Percentiles rank a stretch among this genome's conserved stretches.
These are phyloP conservation scores for Hymenoscyphus scutula DNA, from an alignment of 2,329 filamentous ascomycete genomes.

Conservation along the genomic window DNA sequence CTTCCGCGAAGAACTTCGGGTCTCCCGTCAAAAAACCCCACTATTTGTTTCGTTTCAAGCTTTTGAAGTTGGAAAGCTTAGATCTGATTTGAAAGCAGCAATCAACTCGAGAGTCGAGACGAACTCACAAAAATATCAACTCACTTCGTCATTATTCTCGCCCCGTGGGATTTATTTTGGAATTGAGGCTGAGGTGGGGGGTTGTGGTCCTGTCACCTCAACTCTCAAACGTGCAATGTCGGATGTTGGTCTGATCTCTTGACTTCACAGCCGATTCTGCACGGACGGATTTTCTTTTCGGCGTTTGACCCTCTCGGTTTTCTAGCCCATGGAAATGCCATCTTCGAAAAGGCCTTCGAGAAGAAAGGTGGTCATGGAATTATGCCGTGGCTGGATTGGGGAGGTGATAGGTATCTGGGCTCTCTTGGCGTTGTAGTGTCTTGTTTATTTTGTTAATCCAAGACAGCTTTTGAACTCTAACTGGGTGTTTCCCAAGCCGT, in stretches of 20 bases:
- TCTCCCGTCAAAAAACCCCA: too few relatives aligned
- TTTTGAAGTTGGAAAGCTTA: background rate
- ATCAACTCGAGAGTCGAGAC: background rate
- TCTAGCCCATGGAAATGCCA: background rate
- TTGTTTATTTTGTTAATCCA: background rate
- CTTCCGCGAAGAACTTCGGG: too few relatives aligned
- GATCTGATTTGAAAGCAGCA: background rate
- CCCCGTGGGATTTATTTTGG: background rate
- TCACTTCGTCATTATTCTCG: background rate
- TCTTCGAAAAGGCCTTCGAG: background rate
- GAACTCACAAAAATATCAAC: background rate
- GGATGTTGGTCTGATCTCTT: background rate
- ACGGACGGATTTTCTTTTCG: background rate
- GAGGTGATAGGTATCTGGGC: background rate
- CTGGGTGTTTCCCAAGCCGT: background rate
- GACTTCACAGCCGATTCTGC: background rate
- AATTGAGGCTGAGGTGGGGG: background rate
- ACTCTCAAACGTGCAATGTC: constrained; percentile 1
- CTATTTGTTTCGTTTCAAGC: background rate
- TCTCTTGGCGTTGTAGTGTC: background rate
- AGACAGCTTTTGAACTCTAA: background rate
- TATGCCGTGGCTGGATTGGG: background rate
- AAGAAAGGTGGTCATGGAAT: background rate
- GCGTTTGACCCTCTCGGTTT: background rate
- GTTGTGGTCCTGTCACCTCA: background rate